phyloP scores from a whole-genome alignment of 23 red algal genomes.

The Chondrus crispus region DNA sequence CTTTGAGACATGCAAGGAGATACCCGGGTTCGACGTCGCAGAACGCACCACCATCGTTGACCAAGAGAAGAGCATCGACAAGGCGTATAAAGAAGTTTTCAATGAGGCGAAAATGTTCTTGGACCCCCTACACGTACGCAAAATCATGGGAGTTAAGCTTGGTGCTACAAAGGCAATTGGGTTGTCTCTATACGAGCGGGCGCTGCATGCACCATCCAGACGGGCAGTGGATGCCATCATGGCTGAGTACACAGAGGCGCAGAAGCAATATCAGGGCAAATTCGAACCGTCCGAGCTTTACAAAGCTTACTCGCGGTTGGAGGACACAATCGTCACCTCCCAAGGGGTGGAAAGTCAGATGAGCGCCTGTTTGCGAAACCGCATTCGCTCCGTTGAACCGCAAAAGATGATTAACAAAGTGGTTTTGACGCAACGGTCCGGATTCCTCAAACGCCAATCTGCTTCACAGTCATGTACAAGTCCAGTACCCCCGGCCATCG shows the following conservation, averaged over 20 bases:
- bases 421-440: background rate
- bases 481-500: background rate
- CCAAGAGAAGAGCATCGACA: constrained; percentile 35
- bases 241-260: background rate
- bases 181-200: background rate
- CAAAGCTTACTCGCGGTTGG: background rate
- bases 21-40: constrained; percentile 7
- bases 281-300: constrained; percentile 5
- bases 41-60: constrained; percentile 17
- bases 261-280: background rate
- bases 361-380: background rate
- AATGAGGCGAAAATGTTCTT: constrained; percentile 19
- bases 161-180: constrained; percentile 16
- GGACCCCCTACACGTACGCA: constrained; percentile 26
- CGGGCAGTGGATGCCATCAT: background rate
- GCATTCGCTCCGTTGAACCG: constrained; percentile 14
- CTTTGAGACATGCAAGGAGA: constrained; percentile 6
- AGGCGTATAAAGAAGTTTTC: constrained; percentile 22
- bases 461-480: background rate
- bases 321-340: constrained; percentile 4
- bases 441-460: background rate
- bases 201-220: background rate
- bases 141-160: constrained; percentile 17
- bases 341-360: constrained; percentile 16
- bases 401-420: constrained; percentile 39